These are phyloP conservation scores for Lachnellula hyalina DNA, from an alignment of 2,329 filamentous ascomycete genomes.

Conservation along the genomic window DNA sequence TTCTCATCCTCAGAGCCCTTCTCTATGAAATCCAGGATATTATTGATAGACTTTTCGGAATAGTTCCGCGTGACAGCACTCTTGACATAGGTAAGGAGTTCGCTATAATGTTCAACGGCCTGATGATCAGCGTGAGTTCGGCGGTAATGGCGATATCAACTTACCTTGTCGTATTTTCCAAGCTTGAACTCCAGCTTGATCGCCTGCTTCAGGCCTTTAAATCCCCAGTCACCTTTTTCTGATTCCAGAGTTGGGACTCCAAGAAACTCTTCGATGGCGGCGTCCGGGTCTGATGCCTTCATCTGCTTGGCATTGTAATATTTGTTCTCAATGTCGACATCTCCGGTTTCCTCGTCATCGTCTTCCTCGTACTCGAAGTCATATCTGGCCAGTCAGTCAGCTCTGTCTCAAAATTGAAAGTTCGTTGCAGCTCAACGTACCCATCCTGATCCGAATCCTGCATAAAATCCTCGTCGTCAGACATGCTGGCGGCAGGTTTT, in stretches of 20 bases:
- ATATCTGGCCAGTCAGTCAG: conserved; percentile 49
- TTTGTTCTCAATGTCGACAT: conserved; percentile 97
- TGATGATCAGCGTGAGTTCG: conserved; percentile 33
- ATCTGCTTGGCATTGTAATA: conserved; percentile 99
- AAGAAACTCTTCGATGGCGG: conserved; percentile 89
- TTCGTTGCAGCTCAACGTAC: conserved; percentile 41
- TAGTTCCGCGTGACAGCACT: conserved; percentile 96
- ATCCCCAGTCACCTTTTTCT: conserved; percentile 97
- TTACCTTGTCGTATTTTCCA: conserved; percentile 77
- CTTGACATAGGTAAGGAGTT: conserved; percentile 95
- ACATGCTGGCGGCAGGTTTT: conserved; percentile 35
- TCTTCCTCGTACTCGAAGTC: conserved; percentile 96
- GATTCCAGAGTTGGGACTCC: conserved; percentile 76
- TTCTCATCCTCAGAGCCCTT: conserved; percentile 72
- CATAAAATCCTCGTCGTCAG: conserved; percentile 78
- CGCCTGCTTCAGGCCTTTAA: conserved; percentile 96
- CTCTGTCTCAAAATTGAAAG: conserved; percentile 1
- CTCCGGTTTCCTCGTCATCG: conserved; percentile 79
- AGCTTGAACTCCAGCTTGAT: conserved; percentile 96
- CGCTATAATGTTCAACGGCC: conserved; percentile 87
- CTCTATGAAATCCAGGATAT: conserved; percentile 97
- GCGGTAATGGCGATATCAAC: background rate
- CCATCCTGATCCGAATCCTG: conserved; percentile 85
- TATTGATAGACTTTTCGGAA: conserved; percentile 98
- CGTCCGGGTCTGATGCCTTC: conserved; percentile 79